Evolutionary conservation across 1,139 yeast species (phyloP).

Genomic region (Hyphopichia wangnamkhiaoensis): DNA sequence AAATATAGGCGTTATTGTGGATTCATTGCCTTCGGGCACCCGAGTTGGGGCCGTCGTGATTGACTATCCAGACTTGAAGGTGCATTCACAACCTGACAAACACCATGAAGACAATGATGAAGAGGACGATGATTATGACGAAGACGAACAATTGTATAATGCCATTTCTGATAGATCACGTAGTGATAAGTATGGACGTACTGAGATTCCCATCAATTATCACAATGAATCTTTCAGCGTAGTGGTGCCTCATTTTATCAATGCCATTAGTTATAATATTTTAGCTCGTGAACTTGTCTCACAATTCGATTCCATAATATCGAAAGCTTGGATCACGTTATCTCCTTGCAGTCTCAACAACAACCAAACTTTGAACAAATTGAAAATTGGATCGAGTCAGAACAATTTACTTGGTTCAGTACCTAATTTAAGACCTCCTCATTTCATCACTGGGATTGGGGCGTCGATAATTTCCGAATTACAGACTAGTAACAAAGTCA

Average conservation of each 20-base stretch:
- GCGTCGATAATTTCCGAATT: conserved; percentile 44
- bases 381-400: conserved; percentile 21
- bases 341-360: conserved; percentile 39
- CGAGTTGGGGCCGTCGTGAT: conserved; percentile 24
- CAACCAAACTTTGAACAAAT: conserved; percentile 28
- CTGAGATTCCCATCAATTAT: conserved; percentile 26
- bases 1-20: conserved; percentile 25
- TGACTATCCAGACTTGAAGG: conserved; percentile 16
- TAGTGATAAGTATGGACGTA: conserved; percentile 22
- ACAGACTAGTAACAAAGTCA: conserved; percentile 11
- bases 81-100: conserved; percentile 9
- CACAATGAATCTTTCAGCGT: conserved; percentile 16
- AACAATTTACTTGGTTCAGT: conserved; percentile 14
- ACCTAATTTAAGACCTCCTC: conserved; percentile 53
- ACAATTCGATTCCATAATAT: conserved; percentile 10
- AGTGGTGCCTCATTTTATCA: conserved; percentile 35
- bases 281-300: conserved; percentile 25
- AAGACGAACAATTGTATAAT: conserved; percentile 55
- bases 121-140: conserved; percentile 46
- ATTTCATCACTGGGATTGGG: conserved; percentile 51
- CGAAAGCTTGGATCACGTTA: conserved; percentile 29
- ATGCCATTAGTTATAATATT: conserved; percentile 31
- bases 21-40: conserved; percentile 16
- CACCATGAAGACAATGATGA: conserved; percentile 11
- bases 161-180: conserved; percentile 25